Base-by-base conservation (phyloP, 2,329 filamentous ascomycete species). In the Paraphoma sp. region DNA sequence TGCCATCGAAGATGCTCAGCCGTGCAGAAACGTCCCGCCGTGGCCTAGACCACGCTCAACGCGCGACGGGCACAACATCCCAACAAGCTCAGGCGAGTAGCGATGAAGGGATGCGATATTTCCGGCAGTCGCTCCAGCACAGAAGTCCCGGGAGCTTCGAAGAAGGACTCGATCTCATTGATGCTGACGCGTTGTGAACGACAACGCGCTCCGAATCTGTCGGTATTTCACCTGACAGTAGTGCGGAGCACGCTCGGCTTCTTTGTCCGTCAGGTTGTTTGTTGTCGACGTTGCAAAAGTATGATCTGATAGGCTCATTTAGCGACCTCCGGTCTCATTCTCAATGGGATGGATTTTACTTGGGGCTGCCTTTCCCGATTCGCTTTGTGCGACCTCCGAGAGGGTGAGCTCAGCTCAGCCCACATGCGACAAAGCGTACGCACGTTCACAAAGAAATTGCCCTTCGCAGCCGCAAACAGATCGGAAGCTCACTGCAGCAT, bases 1-100 rank as follows among this genome's bases (percentile, higher is more conserved):
- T 46, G 18, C 48, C 48, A 29, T 54, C 53, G 41, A 46, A 48
- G 44, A 51, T 59, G 48, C 59, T 48, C 43, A 56, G 56, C 63
- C 51, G 56, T 41, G 56, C 60, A 53, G 57, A 48, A 64, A 64
- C 57, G 63, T 64, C 56, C 52, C 56, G 62, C 59, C 54, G 49
- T 42, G 57, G 60, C 48, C 53, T 65, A 54, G 63, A 62, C 49
- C 60, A 46, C 46, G 31, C 43, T 31, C 17, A 44, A 40, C 48
- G 45, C 49, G 47, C 42, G 33, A 54, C 28, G 48, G 62, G 53
- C 42, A 49, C 56, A 45, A 47, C 48, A 53, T 48, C 60, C 54
- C 57, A 60, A 45, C 48, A 53, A 28, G 53, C 36, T 45, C 47
- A 56, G 52, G 59, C 57, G 45, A 61, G 48, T 46, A 61, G 51